Evolutionary conservation across 176 grass and related monocot species (phyloP), one percentile per base, ranked within the genome.

Genomic region (Secale cereale): DNA sequence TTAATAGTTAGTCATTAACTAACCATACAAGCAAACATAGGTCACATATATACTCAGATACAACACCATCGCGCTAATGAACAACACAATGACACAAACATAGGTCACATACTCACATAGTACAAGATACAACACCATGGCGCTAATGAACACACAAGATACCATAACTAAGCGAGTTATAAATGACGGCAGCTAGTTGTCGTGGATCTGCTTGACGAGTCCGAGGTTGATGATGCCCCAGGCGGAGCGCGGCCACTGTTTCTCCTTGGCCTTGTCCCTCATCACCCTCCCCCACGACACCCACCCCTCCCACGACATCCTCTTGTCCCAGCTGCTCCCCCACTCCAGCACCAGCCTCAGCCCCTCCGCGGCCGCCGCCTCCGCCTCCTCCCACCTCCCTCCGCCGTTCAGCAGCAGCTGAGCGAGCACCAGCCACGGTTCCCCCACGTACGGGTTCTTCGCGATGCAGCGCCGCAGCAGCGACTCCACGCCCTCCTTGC

Each of bases 281-380:
- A 97, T 78, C 12, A 92, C 80, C 60, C 94, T 88, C 0, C 89
- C 94, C 91, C 89, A 97, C 1, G 94, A 90, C 40, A 97, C 88
- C 94, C 94, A 97, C 0, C 90, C 92, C 12, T 94, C 92, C 94
- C 94, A 94, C 6, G 80, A 74, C 88, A 94, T 89, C 48, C 94
- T 86, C 92, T 92, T 97, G 86, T 97, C 94, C 94, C 94, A 94
- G 90, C 86, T 88, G 41, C 90, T 92, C 32, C 94, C 94, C 94
- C 90, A 97, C 66, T 90, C 81, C 43, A 97, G 41, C 64, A 92
- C 7, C 81, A 97, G 85, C 41, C 23, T 25, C 86, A 97, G 25
- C 50, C 94, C 94, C 0, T 11, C 67, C 61, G 69, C 86, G 14
- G 83, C 87, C 71, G 74, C 87, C 64, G 13, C 36, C 57, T 26